Evolutionary conservation across 2,329 filamentous ascomycete species (phyloP), one percentile per base, ranked within the genome.

Genomic region (Diaporthe nobilis): DNA sequence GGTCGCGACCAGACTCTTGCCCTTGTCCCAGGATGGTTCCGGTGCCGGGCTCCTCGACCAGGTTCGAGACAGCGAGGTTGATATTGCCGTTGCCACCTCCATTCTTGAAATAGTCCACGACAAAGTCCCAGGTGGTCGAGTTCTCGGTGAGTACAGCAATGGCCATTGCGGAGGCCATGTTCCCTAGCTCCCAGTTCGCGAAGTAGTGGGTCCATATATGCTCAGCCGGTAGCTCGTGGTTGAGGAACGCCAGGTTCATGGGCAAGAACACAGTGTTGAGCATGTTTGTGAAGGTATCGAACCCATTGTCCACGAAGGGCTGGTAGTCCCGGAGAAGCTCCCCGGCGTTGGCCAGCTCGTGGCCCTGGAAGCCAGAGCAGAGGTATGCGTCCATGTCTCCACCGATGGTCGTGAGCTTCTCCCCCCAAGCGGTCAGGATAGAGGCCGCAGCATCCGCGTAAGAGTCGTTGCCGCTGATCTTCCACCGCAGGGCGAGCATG

Each of bases 181-280:
- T 87, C 78, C 83, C 85, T 6, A 86, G 78, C 73, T 88, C 86
- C 86, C 86, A 88, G 72, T 87, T 87, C 1, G 85, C 84, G 77
- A 80, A 85, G 77, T 85, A 87, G 70, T 85, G 83, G 58, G 84
- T 79, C 25, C 78, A 76, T 1, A 75, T 78, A 3, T 82, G 80
- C 13, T 79, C 82, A 57, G 75, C 57, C 25, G 28, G 22, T 25
- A 73, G 57, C 44, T 86, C 84, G 73, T 87, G 85, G 10, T 81
- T 75, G 10, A 87, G 78, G 73, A 87, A 87, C 3, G 80, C 71
- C 20, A 80, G 78, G 77, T 86, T 87, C 78, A 84, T 82, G 1
- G 82, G 79, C 31, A 82, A 82, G 76, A 87, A 87, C 3, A 85
- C 78, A n/a, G 79, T 78, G 9, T 76, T 75, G 71, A 87, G 73